These are phyloP conservation scores for Aureobasidium lini DNA, from an alignment of 2,329 filamentous ascomycete species.

Conservation along the genomic window DNA sequence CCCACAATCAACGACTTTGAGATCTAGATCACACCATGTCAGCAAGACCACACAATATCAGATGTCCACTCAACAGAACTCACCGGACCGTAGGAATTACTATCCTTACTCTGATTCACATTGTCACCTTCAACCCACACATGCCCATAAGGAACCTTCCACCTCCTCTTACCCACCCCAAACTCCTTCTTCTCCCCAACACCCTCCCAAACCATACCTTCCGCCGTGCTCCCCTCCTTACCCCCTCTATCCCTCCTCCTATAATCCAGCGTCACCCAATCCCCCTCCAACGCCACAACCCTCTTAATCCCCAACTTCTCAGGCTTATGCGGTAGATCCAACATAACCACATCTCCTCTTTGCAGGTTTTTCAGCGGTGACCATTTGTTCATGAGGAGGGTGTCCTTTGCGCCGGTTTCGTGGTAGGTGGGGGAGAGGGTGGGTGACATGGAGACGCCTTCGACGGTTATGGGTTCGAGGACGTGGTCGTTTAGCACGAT, in stretches of 20 bases:
- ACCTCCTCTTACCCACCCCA: constrained; percentile 22
- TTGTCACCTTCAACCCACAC: constrained; percentile 95
- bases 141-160: constrained; percentile 72
- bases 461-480: constrained; percentile 30
- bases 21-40: constrained; percentile 34
- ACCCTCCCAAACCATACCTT: constrained; percentile 17
- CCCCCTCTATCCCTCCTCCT: constrained; percentile 30
- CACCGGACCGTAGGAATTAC: constrained; percentile 78
- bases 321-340: constrained; percentile 55
- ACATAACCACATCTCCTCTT: constrained; percentile 39
- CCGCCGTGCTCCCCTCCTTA: constrained; percentile 21
- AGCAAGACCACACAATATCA: not conserved
- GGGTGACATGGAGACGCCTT: constrained; percentile 39
- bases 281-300: constrained; percentile 72
- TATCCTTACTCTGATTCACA: constrained; percentile 65
- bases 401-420: constrained; percentile 32
- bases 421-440: constrained; percentile 36
- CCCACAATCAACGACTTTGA: constrained; percentile 69
- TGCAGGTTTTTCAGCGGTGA: constrained; percentile 23
- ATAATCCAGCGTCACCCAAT: constrained; percentile 58
- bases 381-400: constrained; percentile 31
- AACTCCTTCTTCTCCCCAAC: constrained; percentile 2
- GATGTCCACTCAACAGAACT: constrained; percentile 13
- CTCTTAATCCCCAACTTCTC: constrained; percentile 70
- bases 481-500: constrained; percentile 35